Percentiles rank a stretch among this genome's conserved stretches.
Conservation (phyloP, 139 green algal genomes). For the Asterochloris erici region DNA sequence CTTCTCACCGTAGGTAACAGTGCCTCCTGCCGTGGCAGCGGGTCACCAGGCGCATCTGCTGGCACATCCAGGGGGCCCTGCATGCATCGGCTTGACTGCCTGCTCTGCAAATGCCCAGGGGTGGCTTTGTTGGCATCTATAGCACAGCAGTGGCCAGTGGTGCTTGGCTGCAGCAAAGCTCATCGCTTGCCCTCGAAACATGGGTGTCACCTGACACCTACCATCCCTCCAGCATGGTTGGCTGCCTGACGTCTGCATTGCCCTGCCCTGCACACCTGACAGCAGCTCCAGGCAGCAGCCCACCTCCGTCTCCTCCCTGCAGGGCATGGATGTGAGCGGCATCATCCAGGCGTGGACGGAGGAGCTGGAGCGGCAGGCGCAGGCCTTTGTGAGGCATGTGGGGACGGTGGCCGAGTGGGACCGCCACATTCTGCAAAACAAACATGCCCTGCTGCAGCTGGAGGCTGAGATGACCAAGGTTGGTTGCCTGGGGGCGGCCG, state of each 20-base stretch:
- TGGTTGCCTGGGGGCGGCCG: neutral
- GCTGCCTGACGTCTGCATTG: neutral
- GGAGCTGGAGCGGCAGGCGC: slow-evolving; percentile 80
- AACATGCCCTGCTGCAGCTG: slow-evolving; percentile 68
- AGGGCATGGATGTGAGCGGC: slow-evolving; percentile 58
- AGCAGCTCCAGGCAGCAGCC: neutral
- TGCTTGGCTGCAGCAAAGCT: neutral
- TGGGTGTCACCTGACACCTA: neutral
- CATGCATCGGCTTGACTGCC: no score
- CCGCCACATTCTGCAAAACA: slow-evolving; percentile 73
- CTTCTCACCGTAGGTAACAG: neutral
- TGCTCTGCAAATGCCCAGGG: no score
- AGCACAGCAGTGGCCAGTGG: neutral
- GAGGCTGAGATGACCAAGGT: slow-evolving; percentile 56
- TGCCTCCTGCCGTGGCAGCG: neutral
- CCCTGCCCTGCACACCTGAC: slow-evolving; percentile 11
- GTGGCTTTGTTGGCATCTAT: neutral
- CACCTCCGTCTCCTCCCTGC: neutral
- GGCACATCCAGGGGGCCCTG: no score
- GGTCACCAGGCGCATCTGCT: neutral
- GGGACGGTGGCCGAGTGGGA: slow-evolving; percentile 78
- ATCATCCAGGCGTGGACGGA: slow-evolving; percentile 69
- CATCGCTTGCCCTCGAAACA: neutral
- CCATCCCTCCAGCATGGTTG: neutral
- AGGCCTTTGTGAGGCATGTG: slow-evolving; percentile 77